A percentile compares a stretch with the other conserved stretches of the same genome.
These are phyloP conservation scores for Pleurotus djamor DNA, from an alignment of 768 basidiomycete species.

Conservation along the genomic window DNA sequence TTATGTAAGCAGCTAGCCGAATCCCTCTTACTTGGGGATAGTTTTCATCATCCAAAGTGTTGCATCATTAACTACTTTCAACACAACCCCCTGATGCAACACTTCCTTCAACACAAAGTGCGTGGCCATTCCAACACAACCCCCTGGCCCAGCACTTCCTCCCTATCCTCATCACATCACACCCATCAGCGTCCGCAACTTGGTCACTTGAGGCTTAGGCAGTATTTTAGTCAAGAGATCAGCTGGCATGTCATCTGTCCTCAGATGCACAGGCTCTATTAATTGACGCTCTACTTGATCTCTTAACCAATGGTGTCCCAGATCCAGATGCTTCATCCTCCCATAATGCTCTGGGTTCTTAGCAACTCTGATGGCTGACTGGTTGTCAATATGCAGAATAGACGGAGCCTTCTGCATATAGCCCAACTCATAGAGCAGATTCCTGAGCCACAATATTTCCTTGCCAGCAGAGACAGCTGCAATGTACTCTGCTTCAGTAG, in stretches of 20 bases:
- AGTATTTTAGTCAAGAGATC: constrained; percentile 21
- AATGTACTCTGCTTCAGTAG: constrained; percentile 30
- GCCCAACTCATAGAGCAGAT: constrained; percentile 24
- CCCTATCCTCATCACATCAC: not conserved
- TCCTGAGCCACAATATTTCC: constrained; percentile 28
- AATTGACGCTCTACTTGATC: constrained; percentile 11
- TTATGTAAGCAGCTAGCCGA: too few species aligned
- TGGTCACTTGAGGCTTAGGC: not conserved
- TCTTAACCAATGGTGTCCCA: constrained; percentile 21
- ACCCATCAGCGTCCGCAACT: not conserved
- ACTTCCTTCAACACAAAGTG: too few species aligned
- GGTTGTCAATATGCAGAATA: constrained; percentile 30
- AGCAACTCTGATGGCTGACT: constrained; percentile 27
- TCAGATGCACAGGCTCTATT: constrained; percentile 13
- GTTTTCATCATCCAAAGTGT: too few species aligned
- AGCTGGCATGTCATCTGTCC: constrained; percentile 18
- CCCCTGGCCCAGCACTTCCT: not conserved
- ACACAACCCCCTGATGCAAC: too few species aligned
- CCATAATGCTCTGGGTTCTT: constrained; percentile 33
- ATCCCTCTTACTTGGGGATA: too few species aligned
- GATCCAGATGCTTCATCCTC: constrained; percentile 25
- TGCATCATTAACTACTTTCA: too few species aligned
- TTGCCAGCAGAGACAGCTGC: constrained; percentile 24
- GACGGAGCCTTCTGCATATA: constrained; percentile 14
- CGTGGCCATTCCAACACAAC: too few species aligned